phyloP scores from a whole-genome alignment of 1,284 basidiomycete species.

The Cerrena zonata region DNA sequence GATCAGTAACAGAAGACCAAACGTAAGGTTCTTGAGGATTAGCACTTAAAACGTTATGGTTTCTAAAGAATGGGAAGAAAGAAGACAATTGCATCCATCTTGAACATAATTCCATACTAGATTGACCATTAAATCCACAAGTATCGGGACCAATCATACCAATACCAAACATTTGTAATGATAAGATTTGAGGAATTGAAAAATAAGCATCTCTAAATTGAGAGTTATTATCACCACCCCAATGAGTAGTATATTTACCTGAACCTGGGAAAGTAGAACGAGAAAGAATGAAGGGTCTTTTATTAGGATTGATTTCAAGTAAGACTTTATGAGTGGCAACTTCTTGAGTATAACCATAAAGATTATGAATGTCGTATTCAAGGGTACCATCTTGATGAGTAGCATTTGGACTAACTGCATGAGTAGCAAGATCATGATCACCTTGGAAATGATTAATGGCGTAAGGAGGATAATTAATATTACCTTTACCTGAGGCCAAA shows the following conservation, averaged over 20 bases:
- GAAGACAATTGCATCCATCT: no score
- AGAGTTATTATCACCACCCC: constrained; percentile 55
- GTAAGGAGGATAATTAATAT: constrained; percentile 59
- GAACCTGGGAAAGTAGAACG: constrained; percentile 63
- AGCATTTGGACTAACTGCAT: constrained; percentile 55
- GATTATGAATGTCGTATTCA: constrained; percentile 60
- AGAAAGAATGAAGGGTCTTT: constrained; percentile 62
- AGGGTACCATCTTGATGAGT: constrained; percentile 49
- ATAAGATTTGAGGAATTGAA: constrained; percentile 60
- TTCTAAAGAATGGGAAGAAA: no score
- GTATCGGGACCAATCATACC: constrained; percentile 75
- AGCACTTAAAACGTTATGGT: no score
- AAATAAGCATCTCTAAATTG: constrained; percentile 58
- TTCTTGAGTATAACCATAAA: constrained; percentile 64
- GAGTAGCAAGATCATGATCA: constrained; percentile 40
- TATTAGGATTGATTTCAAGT: constrained; percentile 42
- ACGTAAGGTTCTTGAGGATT: no score
- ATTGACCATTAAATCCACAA: constrained; percentile 61
- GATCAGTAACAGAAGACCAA: no score
- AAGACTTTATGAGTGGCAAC: constrained; percentile 54
- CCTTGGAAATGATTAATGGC: constrained; percentile 50
- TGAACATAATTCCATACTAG: no score
- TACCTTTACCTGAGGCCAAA: constrained; percentile 42
- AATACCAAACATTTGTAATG: constrained; percentile 73
- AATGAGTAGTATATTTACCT: constrained; percentile 58